A percentile compares a stretch with the other conserved stretches of the same genome.
Conservation (phyloP, 352 stramenopile species). For the Phytophthora syringae region DNA sequence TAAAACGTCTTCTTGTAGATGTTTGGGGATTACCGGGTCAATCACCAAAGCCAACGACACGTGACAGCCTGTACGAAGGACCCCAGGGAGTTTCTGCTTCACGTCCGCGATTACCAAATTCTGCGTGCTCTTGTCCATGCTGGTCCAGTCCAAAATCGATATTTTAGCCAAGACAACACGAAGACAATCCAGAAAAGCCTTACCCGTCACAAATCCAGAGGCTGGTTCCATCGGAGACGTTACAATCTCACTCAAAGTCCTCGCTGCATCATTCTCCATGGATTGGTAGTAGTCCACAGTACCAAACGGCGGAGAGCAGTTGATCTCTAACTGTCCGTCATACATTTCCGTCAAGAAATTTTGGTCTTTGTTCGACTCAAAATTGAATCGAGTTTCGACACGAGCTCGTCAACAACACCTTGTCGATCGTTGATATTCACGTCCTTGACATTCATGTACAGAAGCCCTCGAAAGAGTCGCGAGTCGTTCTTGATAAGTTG, state of each 20-base stretch:
- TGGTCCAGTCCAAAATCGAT: slow-evolving; percentile 79
- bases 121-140: slow-evolving; percentile 55
- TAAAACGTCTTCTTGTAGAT: slow-evolving; percentile 29
- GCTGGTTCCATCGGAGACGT: neutral
- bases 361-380: slow-evolving; percentile 50
- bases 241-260: slow-evolving; percentile 12
- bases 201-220: slow-evolving; percentile 46
- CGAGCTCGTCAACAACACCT: slow-evolving; percentile 56
- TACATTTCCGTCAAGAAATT: slow-evolving; percentile 82
- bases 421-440: slow-evolving; percentile 70
- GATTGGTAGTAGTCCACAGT: slow-evolving; percentile 60
- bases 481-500: slow-evolving; percentile 66
- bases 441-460: slow-evolving; percentile 75
- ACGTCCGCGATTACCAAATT: slow-evolving; percentile 46
- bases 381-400: slow-evolving; percentile 49
- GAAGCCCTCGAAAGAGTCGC: slow-evolving; percentile 54
- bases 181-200: slow-evolving; percentile 69
- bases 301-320: slow-evolving; percentile 70
- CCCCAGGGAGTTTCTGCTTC: slow-evolving; percentile 30
- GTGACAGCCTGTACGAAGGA: slow-evolving; percentile 45
- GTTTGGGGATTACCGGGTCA: slow-evolving; percentile 8
- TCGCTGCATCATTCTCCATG: slow-evolving; percentile 30
- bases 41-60: neutral
- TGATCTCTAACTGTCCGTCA: slow-evolving; percentile 57
- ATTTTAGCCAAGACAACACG: slow-evolving; percentile 72